Evolutionary conservation across 2,329 filamentous ascomycete species (phyloP), one percentile per base, ranked within the genome.

Genomic region (Eurotiales sp.): DNA sequence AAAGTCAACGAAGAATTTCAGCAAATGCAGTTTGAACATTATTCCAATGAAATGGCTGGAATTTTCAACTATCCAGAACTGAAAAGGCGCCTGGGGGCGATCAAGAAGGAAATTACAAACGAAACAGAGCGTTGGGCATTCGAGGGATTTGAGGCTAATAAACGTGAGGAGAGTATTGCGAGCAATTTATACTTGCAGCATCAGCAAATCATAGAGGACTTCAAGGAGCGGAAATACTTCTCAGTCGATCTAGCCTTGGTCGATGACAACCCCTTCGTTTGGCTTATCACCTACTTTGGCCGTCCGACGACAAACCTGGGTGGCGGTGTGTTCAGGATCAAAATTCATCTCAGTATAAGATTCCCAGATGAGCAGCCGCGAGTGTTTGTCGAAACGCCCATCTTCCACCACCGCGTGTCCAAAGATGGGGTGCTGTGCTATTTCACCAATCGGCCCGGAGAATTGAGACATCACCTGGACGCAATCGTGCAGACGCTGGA

Each of bases 251-350:
- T 97, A 32, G 81, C 84, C 51, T 75, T 97, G 6, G 84, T 87
- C 25, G 78, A 93, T 57, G 81, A 78, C 34, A 97, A 96, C 61
- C 91, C 92, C 0, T 96, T 96, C 63, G 78, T 92, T 17, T 97
- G 93, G 93, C 70, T 80, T 17, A 68, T 97, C 54, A 93, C 89
- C 1, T 91, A 96, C 66, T 95, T 96, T 65, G 93, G 93, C 22
- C 82, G 86, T 50, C 89, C 90, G 0, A 95, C 93, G 86, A 95
- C 90, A 5, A 90, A 95, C 59, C 81, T 97, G 2, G 92, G 97
- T 60, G 92, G 91, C 14, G 90, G 92, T 2, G 80, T 97, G 55
- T 92, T 97, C 73, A 83, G 82, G 55, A 86, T 96, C 67, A 86
- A 79, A 61, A 77, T 97, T 50, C 78, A 77, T 61, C 85, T 97